These are phyloP conservation scores for Malassezia pachydermatis DNA, from an alignment of 1,284 basidiomycete genomes.

Conservation along the genomic window DNA sequence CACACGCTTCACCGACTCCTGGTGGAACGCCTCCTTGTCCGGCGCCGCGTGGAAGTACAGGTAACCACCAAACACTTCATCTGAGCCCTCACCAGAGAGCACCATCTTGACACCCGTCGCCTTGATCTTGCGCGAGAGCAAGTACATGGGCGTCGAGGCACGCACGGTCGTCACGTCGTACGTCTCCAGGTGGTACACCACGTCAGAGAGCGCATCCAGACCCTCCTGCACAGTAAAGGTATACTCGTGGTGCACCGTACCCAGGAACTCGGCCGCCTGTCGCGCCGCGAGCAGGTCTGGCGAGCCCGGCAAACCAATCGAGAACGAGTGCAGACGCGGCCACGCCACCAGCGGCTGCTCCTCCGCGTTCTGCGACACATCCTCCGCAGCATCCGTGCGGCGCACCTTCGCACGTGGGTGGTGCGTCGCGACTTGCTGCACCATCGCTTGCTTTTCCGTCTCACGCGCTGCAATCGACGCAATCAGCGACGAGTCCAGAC, in stretches of 20 bases:
- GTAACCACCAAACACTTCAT: slow-evolving; percentile 98
- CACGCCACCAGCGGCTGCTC: slow-evolving; percentile 58
- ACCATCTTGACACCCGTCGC: slow-evolving; percentile 99
- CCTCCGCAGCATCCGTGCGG: slow-evolving; percentile 13
- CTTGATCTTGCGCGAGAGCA: slow-evolving; percentile 95
- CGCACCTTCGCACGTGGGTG: slow-evolving; percentile 24
- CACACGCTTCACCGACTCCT: slow-evolving; percentile 85
- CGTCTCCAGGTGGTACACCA: slow-evolving; percentile 97
- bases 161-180: slow-evolving; percentile 98
- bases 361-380: slow-evolving; percentile 33
- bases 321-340: slow-evolving; percentile 97
- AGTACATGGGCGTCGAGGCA: slow-evolving; percentile 93
- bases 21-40: slow-evolving; percentile 77
- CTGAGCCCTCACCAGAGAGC: slow-evolving; percentile 89
- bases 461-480: slow-evolving; percentile 93
- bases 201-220: slow-evolving; percentile 90
- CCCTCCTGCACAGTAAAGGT: slow-evolving; percentile 98
- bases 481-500: slow-evolving; percentile 89
- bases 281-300: slow-evolving; percentile 89
- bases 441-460: slow-evolving; percentile 66
- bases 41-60: slow-evolving; percentile 99
- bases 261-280: slow-evolving; percentile 84
- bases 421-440: slow-evolving; percentile 49
- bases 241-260: slow-evolving; percentile 94
- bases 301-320: slow-evolving; percentile 86